These are phyloP conservation scores for Annulohypoxylon truncatum DNA, from an alignment of 2,329 filamentous ascomycete species.

Conservation along the genomic window DNA sequence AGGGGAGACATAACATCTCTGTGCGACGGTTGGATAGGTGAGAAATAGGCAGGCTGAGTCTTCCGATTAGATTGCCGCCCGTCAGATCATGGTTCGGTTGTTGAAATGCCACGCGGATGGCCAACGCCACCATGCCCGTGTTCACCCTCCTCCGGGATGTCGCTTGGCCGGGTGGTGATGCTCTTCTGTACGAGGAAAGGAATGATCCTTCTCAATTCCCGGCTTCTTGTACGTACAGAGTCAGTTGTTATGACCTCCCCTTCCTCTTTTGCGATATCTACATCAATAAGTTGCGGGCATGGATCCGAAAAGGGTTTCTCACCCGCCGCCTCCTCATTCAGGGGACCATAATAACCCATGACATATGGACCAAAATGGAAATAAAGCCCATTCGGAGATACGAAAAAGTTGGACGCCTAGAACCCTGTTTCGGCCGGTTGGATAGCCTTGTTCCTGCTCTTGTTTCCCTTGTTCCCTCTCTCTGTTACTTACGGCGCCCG, in stretches of 20 bases:
- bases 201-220: constrained; percentile 6
- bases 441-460: constrained; percentile 4
- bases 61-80: constrained; percentile 17
- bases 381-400: constrained; percentile 31
- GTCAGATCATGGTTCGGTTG: constrained; percentile 30
- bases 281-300: constrained; percentile 18
- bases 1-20: constrained; percentile 20
- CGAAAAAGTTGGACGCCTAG: constrained; percentile 9
- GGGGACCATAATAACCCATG: constrained; percentile 15
- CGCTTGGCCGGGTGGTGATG: neutral
- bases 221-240: neutral
- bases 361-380: constrained; percentile 25
- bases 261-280: constrained; percentile 20
- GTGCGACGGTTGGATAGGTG: constrained; percentile 24
- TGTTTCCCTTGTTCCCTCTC: neutral
- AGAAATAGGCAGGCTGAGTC: constrained; percentile 12
- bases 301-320: constrained; percentile 23
- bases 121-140: constrained; percentile 11
- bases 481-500: neutral
- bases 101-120: constrained; percentile 26
- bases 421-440: constrained; percentile 22
- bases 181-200: constrained; percentile 1
- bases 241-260: neutral
- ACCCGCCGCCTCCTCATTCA: constrained; percentile 19
- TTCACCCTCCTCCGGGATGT: neutral